Evolutionary conservation across 164 flowering plant species (phyloP).

Genomic region (Buxus sempervirens): DNA sequence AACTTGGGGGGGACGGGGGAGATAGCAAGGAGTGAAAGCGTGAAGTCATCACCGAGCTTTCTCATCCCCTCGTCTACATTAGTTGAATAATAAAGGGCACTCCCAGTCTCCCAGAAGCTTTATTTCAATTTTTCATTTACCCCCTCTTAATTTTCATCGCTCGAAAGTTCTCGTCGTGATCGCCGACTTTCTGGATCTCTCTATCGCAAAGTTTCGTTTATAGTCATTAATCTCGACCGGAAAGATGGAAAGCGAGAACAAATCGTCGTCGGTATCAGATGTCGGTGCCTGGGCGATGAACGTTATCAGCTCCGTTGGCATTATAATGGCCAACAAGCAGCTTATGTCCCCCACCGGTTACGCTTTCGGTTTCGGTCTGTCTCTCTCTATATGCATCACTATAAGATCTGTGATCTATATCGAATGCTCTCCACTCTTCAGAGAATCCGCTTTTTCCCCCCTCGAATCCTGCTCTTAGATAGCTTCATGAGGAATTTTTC

Average conservation of each 20-base stretch:
- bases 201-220: too few relatives aligned
- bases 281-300: slow-evolving; percentile 96
- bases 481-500: not conserved
- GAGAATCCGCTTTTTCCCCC: too few relatives aligned
- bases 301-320: slow-evolving; percentile 81
- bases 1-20: too few relatives aligned
- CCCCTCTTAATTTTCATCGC: too few relatives aligned
- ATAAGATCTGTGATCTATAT: slow-evolving; percentile 9
- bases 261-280: slow-evolving; percentile 55
- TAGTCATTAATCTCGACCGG: not conserved
- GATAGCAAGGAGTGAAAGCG: too few relatives aligned
- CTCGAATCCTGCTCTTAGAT: not conserved
- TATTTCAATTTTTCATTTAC: too few relatives aligned
- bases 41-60: too few relatives aligned
- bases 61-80: too few relatives aligned
- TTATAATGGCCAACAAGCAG: slow-evolving; percentile 93
- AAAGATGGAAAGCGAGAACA: slow-evolving; percentile 54
- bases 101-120: too few relatives aligned
- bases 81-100: too few relatives aligned
- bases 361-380: slow-evolving; percentile 70
- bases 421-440: not conserved
- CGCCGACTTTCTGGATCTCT: too few relatives aligned
- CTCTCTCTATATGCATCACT: slow-evolving; percentile 14
- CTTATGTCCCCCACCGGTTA: slow-evolving; percentile 81
- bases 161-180: too few relatives aligned